Conservation (phyloP, 805 yeast genomes). For the Candida incommunis region DNA sequence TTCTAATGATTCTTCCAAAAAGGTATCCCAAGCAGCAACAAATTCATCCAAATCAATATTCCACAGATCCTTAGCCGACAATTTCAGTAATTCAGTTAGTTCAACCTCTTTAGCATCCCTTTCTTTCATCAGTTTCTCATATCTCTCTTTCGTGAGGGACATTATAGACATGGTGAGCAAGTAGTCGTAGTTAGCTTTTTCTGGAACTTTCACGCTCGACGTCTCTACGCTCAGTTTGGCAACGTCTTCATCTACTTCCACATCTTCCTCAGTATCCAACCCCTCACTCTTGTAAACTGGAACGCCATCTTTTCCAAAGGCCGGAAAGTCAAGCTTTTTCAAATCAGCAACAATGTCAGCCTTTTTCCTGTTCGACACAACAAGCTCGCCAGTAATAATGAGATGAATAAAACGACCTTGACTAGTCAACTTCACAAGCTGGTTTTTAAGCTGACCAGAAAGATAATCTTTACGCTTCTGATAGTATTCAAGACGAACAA, state of each 20-base stretch:
- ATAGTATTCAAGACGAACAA: constrained; percentile 75
- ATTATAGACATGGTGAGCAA: constrained; percentile 85
- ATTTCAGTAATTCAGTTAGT: constrained; percentile 46
- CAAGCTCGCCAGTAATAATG: constrained; percentile 64
- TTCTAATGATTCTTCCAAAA: constrained; percentile 50
- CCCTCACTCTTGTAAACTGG: constrained; percentile 33
- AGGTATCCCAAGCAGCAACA: constrained; percentile 47
- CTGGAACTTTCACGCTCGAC: constrained; percentile 27
- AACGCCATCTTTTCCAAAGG: constrained; percentile 53
- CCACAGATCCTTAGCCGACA: constrained; percentile 84
- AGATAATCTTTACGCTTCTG: constrained; percentile 80
- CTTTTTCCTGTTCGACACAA: constrained; percentile 63
- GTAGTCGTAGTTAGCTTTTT: constrained; percentile 65
- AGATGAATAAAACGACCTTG: constrained; percentile 87
- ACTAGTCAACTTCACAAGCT: constrained; percentile 55
- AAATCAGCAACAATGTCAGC: constrained; percentile 49
- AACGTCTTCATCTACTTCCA: constrained; percentile 19
- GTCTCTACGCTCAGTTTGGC: constrained; percentile 16
- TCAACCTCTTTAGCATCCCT: constrained; percentile 60
- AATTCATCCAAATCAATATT: constrained; percentile 66
- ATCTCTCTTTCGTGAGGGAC: constrained; percentile 84
- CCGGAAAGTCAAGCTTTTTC: constrained; percentile 50
- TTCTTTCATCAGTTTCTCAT: constrained; percentile 63
- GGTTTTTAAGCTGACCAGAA: constrained; percentile 54
- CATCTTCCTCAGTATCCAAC: constrained; percentile 27